phyloP scores from a whole-genome alignment of 2,329 filamentous ascomycete species.

The Aspergillus unguis region DNA sequence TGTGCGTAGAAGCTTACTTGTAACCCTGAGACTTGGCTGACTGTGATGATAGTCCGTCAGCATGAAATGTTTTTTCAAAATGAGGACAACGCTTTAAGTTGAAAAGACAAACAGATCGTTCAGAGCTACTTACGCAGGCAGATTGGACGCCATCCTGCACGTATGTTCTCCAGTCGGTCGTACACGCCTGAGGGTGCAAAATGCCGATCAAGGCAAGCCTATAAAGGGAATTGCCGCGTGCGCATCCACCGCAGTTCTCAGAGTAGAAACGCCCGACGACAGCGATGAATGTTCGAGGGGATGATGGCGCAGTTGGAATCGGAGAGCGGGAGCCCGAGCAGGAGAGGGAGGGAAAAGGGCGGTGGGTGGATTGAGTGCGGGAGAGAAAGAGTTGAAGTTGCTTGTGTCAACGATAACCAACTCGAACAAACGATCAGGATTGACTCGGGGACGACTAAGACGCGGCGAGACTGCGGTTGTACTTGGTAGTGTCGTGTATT shows the following conservation, averaged over 20 bases:
- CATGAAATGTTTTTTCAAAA: conserved; percentile 1
- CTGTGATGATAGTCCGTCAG: conserved; percentile 43
- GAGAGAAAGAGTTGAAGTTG: conserved; percentile 2
- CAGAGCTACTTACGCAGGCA: conserved; percentile 56
- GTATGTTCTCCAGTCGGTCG: conserved; percentile 23
- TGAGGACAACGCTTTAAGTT: neutral
- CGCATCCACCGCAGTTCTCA: conserved; percentile 33
- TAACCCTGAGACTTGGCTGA: conserved; percentile 85
- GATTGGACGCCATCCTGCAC: conserved; percentile 56
- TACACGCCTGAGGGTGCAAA: conserved; percentile 27
- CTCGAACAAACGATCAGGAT: conserved; percentile 10
- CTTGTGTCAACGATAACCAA: conserved; percentile 12
- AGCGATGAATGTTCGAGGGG: conserved; percentile 10
- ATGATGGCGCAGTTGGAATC: conserved; percentile 6
- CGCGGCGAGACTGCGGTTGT: conserved; percentile 14
- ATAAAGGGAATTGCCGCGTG: conserved; percentile 26
- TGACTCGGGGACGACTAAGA: conserved; percentile 3
- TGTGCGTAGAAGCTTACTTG: conserved; percentile 59
- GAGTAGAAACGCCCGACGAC: conserved; percentile 13
- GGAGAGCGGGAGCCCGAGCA: conserved; percentile 3
- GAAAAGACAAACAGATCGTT: conserved; percentile 7
- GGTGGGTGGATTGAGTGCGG: conserved; percentile 11
- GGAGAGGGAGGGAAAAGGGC: conserved; percentile 6
- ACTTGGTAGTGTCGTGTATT: conserved; percentile 17
- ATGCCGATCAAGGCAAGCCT: conserved; percentile 38